Evolutionary conservation across 768 basidiomycete genomes (phyloP), one percentile per base, ranked within the genome.

Genomic region (Russula olivacea): DNA sequence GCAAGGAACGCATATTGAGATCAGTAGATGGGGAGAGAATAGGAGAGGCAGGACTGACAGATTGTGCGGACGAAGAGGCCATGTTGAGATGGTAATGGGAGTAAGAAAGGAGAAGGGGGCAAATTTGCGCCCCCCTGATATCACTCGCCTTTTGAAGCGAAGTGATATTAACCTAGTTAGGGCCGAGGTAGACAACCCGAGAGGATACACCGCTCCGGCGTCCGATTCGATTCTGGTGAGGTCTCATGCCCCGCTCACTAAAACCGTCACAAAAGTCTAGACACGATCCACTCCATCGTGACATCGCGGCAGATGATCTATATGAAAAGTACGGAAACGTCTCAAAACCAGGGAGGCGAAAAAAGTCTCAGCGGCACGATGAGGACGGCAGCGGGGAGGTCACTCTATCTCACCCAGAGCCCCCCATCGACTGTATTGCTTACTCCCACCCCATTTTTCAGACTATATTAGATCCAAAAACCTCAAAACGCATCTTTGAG

Each of bases 281-380:
- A 71, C 95, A 93, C 76, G 94, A 93, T 70, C 94, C 95, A 45
- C 81, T 98, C 34, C 86, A 88, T 69, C 78, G 87, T 30, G 91
- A 97, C 75, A 81, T 98, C 59, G 80, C 84, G 58, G 84, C 87
- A 63, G 95, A 96, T 70, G 89, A 91, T 69, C 69, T 81, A 0
- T 72, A 88, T 19, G 84, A 81, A 68, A 91, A 88, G 73, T 93
- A 93, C 75, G 95, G 85, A 28, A 87, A 80, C 68, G 76, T 88
- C 6, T 86, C 89, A 47, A 77, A 85, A 69, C 90, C 88, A 1
- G 89, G 89, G 15, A 89, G 83, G 72, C 82, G 92, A 53, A 81
- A 78, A 77, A 89, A 88, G 70, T 76, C 82, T 28, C 81, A 78
- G 57, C 78, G 71, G 12, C 78, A 79, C 53, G 77, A 79, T 52